Percentiles rank a stretch among this genome's conserved stretches.
These are phyloP conservation scores for Podospora fimiseda DNA, from an alignment of 495 filamentous ascomycete genomes.

Conservation along the genomic window DNA sequence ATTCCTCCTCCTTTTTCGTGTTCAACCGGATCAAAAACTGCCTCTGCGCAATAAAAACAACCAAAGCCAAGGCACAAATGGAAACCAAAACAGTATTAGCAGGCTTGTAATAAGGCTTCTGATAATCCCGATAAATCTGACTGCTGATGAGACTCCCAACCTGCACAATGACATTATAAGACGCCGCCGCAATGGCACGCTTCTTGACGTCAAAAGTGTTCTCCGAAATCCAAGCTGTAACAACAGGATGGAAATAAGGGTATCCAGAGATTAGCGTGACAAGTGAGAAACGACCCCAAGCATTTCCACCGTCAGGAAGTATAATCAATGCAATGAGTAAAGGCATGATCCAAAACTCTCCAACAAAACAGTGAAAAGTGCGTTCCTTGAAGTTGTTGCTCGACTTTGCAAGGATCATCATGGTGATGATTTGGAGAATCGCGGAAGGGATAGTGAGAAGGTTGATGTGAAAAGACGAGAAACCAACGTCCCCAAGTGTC, in stretches of 20 bases:
- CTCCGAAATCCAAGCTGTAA: slow-evolving; percentile 35
- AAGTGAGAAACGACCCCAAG: slow-evolving; percentile 38
- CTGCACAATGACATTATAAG: slow-evolving; percentile 64
- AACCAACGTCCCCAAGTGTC: slow-evolving; percentile 52
- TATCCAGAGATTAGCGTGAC: slow-evolving; percentile 50
- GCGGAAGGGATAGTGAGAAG: slow-evolving; percentile 57
- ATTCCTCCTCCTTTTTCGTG: slow-evolving; percentile 26
- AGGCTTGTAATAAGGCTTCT: slow-evolving; percentile 59
- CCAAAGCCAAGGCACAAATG: slow-evolving; percentile 47
- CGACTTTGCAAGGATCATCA: slow-evolving; percentile 37
- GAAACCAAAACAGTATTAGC: slow-evolving; percentile 61
- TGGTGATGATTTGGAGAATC: slow-evolving; percentile 39
- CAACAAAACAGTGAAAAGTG: slow-evolving; percentile 38
- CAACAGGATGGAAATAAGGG: slow-evolving; percentile 46
- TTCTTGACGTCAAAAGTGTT: slow-evolving; percentile 51
- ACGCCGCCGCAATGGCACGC: slow-evolving; percentile 48
- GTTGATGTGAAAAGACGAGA: slow-evolving; percentile 63
- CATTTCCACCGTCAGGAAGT: slow-evolving; percentile 27
- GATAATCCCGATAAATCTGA: slow-evolving; percentile 57
- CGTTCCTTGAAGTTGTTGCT: slow-evolving; percentile 42
- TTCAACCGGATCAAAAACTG: slow-evolving; percentile 60
- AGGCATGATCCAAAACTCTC: slow-evolving; percentile 45
- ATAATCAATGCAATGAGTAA: slow-evolving; percentile 34
- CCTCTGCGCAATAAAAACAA: slow-evolving; percentile 52
- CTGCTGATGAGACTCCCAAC: slow-evolving; percentile 51